Evolutionary conservation across 2,329 filamentous ascomycete genomes (phyloP).

Genomic region (Aspergillus chevalieri): DNA sequence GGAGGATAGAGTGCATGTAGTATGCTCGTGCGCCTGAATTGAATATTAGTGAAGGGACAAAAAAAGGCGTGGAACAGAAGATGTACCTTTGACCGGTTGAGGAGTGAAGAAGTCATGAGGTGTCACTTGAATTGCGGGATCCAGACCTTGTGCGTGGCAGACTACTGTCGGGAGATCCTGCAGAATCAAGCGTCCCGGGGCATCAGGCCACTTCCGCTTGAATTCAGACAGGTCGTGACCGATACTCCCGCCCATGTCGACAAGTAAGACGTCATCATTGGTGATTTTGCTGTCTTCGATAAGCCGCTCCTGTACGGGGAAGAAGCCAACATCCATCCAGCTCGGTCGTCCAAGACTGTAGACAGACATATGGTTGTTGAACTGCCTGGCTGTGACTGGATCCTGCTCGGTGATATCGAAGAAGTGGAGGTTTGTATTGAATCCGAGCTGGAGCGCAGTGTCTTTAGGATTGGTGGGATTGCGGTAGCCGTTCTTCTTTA

Average conservation of each 20-base stretch:
- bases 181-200: conserved; percentile 40
- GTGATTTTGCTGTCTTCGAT: conserved; percentile 4
- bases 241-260: conserved; percentile 40
- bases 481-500: conserved; percentile 19
- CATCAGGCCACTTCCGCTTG: conserved; percentile 27
- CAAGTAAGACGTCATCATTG: conserved; percentile 22
- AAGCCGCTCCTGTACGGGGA: conserved; percentile 16
- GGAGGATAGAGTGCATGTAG: conserved; percentile 31
- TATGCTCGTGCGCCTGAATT: conserved; percentile 24
- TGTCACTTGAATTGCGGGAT: conserved; percentile 21
- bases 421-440: conserved; percentile 17
- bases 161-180: conserved; percentile 43
- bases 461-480: conserved; percentile 17
- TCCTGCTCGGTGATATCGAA: conserved; percentile 19
- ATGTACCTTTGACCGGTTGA: conserved; percentile 40
- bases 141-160: conserved; percentile 11
- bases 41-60: not conserved
- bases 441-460: conserved; percentile 18
- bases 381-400: conserved; percentile 11
- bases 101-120: conserved; percentile 42
- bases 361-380: conserved; percentile 17
- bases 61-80: not conserved
- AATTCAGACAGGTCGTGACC: conserved; percentile 38
- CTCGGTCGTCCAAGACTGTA: conserved; percentile 11
- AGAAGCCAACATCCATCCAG: conserved; percentile 22